A percentile compares a stretch with the other conserved stretches of the same genome.
Conservation (phyloP, 2,329 filamentous ascomycete species). For the Thermoascus crustaceus region DNA sequence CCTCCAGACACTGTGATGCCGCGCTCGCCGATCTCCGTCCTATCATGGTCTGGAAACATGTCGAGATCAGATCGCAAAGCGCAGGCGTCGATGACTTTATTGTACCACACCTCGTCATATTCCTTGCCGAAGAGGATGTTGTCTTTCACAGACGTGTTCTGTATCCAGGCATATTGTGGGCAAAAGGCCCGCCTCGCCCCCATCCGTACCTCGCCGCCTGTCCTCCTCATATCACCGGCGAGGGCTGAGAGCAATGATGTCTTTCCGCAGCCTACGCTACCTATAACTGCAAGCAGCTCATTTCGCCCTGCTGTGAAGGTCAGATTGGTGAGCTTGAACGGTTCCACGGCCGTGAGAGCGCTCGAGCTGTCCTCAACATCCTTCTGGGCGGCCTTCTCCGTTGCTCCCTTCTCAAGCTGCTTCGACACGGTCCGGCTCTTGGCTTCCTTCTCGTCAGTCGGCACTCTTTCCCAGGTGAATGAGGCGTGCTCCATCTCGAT, state of each 20-base stretch:
- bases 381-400: slow-evolving; percentile 8
- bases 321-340: slow-evolving; percentile 35
- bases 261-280: slow-evolving; percentile 69
- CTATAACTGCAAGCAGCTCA: slow-evolving; percentile 54
- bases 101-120: slow-evolving; percentile 69
- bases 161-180: slow-evolving; percentile 96
- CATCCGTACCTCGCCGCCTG: slow-evolving; percentile 79
- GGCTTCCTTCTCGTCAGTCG: slow-evolving; percentile 13
- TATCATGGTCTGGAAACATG: slow-evolving; percentile 82
- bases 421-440: slow-evolving; percentile 1
- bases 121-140: slow-evolving; percentile 88
- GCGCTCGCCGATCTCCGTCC: slow-evolving; percentile 88
- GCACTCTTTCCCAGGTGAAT: slow-evolving; percentile 73
- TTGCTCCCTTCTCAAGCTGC: slow-evolving; percentile 1
- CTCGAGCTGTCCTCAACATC: slow-evolving; percentile 15
- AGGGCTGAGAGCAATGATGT: slow-evolving; percentile 80
- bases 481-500: slow-evolving; percentile 63
- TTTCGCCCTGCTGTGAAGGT: slow-evolving; percentile 28
- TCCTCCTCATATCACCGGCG: slow-evolving; percentile 73
- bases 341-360: slow-evolving; percentile 19
- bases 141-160: slow-evolving; percentile 76
- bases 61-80: slow-evolving; percentile 78
- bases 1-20: slow-evolving; percentile 94
- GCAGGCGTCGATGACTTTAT: slow-evolving; percentile 75
- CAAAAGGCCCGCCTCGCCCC: slow-evolving; percentile 82